Evolutionary conservation across 208 protist genomes (phyloP).

Genomic region (Leishmania gerbilli): DNA sequence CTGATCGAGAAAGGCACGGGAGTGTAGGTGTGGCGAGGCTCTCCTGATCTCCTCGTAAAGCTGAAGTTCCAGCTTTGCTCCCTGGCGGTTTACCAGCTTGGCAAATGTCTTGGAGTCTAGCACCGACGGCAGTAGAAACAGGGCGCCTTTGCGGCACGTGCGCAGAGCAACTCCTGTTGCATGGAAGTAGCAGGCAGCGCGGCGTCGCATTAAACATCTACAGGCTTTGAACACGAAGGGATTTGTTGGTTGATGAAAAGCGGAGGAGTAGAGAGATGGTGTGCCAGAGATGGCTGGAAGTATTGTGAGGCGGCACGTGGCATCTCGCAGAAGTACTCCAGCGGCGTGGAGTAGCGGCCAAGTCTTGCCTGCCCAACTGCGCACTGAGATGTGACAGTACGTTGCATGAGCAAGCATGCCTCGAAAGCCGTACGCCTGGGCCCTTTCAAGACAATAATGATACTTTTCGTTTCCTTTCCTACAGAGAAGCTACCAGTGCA

Average conservation of each 20-base stretch:
- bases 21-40: constrained; percentile 32
- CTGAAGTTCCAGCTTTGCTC: constrained; percentile 37
- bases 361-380: background rate
- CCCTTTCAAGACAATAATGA: background rate
- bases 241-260: background rate
- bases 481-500: constrained; percentile 25
- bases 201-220: constrained; percentile 7
- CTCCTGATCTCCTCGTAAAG: constrained; percentile 34
- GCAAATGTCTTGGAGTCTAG: constrained; percentile 77
- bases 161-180: constrained; percentile 1
- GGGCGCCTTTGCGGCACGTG: constrained; percentile 8
- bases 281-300: background rate
- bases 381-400: background rate
- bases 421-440: background rate
- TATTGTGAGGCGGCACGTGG: background rate
- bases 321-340: background rate
- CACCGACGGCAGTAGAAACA: constrained; percentile 79
- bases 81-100: constrained; percentile 49
- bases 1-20: constrained; percentile 46
- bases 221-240: background rate
- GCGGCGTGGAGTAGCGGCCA: no score
- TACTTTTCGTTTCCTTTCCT: constrained; percentile 10
- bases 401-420: background rate
- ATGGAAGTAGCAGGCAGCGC: background rate
- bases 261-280: background rate